Evolutionary conservation across 1,284 basidiomycete genomes (phyloP), one percentile per base, ranked within the genome.

Genomic region (Phaffia rhodozyma): DNA sequence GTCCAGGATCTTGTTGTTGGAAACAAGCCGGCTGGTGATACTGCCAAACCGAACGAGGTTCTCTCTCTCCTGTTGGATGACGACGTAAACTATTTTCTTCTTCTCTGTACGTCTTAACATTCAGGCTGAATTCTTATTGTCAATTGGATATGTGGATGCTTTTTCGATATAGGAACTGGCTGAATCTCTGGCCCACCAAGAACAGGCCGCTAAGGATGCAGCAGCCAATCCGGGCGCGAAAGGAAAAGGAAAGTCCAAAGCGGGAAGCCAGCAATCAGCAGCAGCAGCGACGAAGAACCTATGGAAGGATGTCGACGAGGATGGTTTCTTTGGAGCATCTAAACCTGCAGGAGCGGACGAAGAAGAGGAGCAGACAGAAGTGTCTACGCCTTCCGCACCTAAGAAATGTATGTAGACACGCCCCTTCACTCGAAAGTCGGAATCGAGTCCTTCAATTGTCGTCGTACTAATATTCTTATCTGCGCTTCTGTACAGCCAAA

Each of bases 1-100:
- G 91, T 96, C 9, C 96, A 98, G 84, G 96, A 99, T 72, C 96
- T 98, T 68, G 96, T 99, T 67, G 96, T 98, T 20, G 96, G 96
- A 65, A 93, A 90, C 78, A 97, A 97, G 78, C 91, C 84, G 66
- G 86, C 97, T 75, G 85, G 87, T 25, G 86, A 96, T 67, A 88
- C 90, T 64, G 86, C 91, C 53, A 96, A 92, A 75, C 90, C 92
- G 32, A 93, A 91, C 77, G 96, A 99, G 75, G 97, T 99, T 66
- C 93, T 97, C 9, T 91, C 92, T 67, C 77, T 99, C 63, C 80
- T 99, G 65, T 83, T 99, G 71, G 94, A 93, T 74, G 94, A 98
- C 72, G 92, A 97, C 71, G 90, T 62, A 27, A 21, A 29, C 16
- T 5, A 23, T 49, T 18, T 49, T 43, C 32, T 61, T 27, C 27